Percentiles rank a stretch among this genome's conserved stretches.
phyloP scores from a whole-genome alignment of 1,284 basidiomycete species.

The Trichosporon sp. region DNA sequence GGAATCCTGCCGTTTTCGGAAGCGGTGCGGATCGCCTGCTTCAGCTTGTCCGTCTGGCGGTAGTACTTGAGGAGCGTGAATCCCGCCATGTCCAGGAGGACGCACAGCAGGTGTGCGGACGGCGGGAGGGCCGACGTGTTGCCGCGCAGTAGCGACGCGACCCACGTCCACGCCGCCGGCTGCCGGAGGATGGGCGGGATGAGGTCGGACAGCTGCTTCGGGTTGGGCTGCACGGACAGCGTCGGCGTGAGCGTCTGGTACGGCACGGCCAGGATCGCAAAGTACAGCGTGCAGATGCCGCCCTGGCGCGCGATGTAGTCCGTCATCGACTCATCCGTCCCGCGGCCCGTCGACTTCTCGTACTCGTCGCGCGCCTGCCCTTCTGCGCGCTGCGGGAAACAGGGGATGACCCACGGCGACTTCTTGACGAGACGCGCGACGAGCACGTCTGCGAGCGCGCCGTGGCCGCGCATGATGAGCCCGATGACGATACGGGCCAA shows the following conservation, averaged over 20 bases:
- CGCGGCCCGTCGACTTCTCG: constrained; percentile 63
- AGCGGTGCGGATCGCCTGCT: constrained; percentile 60
- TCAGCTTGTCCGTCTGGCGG: constrained; percentile 72
- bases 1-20: constrained; percentile 30
- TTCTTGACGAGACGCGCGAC: constrained; percentile 80
- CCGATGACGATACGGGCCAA: constrained; percentile 71
- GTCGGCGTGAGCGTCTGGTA: constrained; percentile 38
- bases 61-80: constrained; percentile 59
- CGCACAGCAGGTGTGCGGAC: constrained; percentile 50
- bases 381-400: constrained; percentile 44
- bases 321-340: constrained; percentile 54
- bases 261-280: constrained; percentile 62
- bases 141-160: constrained; percentile 42
- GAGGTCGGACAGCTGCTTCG: constrained; percentile 46
- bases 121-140: constrained; percentile 26
- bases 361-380: constrained; percentile 56
- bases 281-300: constrained; percentile 84
- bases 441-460: constrained; percentile 67
- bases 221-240: constrained; percentile 30
- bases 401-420: constrained; percentile 57
- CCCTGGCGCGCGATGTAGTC: constrained; percentile 72
- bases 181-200: constrained; percentile 60
- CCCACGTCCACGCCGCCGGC: constrained; percentile 64
- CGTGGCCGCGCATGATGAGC: constrained; percentile 58
- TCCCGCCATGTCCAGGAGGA: constrained; percentile 69